These are phyloP conservation scores for Citrus sp. DNA, from an alignment of 345 rosid species.

Conservation along the genomic window DNA sequence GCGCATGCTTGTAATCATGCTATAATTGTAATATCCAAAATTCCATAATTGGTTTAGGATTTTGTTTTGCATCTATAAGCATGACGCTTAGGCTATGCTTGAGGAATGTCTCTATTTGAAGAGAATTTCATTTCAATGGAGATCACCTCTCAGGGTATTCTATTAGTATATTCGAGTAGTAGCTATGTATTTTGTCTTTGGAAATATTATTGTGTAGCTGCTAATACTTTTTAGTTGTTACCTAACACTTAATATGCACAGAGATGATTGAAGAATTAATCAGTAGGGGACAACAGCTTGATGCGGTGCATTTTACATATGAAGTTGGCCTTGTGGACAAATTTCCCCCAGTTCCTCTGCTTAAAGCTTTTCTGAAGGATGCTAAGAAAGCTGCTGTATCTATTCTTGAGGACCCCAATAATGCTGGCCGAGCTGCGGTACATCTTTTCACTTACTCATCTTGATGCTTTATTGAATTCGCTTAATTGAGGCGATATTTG, in stretches of 20 bases:
- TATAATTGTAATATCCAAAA: not conserved
- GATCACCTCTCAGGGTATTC: not conserved
- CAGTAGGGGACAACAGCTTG: constrained; percentile 92
- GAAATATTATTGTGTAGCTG: not conserved
- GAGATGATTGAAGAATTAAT: constrained; percentile 89
- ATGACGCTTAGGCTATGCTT: not conserved
- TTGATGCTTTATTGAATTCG: not conserved
- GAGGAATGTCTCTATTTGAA: not conserved
- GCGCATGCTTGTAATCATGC: not conserved
- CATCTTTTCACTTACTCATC: not conserved
- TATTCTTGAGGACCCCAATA: constrained; percentile 77
- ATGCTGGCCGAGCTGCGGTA: constrained; percentile 90
- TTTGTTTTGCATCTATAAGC: not conserved
- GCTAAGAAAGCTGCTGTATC: constrained; percentile 88
- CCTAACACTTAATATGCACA: constrained; percentile 19
- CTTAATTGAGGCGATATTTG: not conserved
- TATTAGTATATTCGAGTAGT: not conserved
- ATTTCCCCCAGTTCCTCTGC: constrained; percentile 87
- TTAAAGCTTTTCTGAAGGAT: constrained; percentile 82
- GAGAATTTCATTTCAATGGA: not conserved
- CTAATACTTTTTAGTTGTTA: constrained; percentile 14
- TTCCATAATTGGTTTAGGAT: not conserved
- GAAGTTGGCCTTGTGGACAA: constrained; percentile 86
- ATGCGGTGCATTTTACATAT: constrained; percentile 95
- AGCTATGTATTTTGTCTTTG: not conserved